phyloP scores from a whole-genome alignment of 805 yeast species.

The Barnettozyma vustinii region DNA sequence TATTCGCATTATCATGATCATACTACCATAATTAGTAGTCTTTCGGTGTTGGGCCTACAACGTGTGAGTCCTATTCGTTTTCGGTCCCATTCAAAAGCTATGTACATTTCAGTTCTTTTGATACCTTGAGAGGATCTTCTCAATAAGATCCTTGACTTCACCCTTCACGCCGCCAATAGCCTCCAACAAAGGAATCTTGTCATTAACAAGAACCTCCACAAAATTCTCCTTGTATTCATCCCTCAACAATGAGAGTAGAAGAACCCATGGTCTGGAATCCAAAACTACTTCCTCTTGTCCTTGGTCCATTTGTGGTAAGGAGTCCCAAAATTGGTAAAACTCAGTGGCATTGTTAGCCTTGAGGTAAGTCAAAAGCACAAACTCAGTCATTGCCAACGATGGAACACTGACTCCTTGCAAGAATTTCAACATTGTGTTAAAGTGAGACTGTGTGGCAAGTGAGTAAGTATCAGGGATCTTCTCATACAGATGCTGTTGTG shows the following conservation, averaged over 20 bases:
- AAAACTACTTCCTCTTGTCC: slow-evolving; percentile 2
- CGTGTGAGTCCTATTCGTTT: too few relatives aligned
- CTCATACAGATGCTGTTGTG: slow-evolving; percentile 20
- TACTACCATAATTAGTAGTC: too few relatives aligned
- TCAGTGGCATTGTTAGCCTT: slow-evolving; percentile 13
- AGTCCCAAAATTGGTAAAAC: slow-evolving; percentile 20
- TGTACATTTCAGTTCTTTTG: neutral
- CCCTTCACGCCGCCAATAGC: slow-evolving; percentile 3
- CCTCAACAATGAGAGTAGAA: slow-evolving; percentile 9
- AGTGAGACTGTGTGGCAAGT: slow-evolving; percentile 1
- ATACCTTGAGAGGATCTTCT: slow-evolving; percentile 3
- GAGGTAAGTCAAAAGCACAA: slow-evolving; percentile 17
- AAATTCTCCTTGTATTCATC: slow-evolving; percentile 15
- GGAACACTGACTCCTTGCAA: slow-evolving; percentile 6
- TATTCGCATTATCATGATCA: neutral
- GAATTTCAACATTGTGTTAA: slow-evolving; percentile 14
- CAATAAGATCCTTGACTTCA: slow-evolving; percentile 4
- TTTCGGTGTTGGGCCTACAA: too few relatives aligned
- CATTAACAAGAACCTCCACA: slow-evolving; percentile 13
- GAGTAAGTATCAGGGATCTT: slow-evolving; percentile 6
- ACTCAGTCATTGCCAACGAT: slow-evolving; percentile 9
- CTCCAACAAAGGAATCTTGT: slow-evolving; percentile 8
- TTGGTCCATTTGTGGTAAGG: slow-evolving; percentile 2
- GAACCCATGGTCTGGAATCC: slow-evolving; percentile 22
- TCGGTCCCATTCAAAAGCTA: neutral